Evolutionary conservation across 192 early-diverging fungal species (phyloP).

Genomic region (Coemansia sp.): DNA sequence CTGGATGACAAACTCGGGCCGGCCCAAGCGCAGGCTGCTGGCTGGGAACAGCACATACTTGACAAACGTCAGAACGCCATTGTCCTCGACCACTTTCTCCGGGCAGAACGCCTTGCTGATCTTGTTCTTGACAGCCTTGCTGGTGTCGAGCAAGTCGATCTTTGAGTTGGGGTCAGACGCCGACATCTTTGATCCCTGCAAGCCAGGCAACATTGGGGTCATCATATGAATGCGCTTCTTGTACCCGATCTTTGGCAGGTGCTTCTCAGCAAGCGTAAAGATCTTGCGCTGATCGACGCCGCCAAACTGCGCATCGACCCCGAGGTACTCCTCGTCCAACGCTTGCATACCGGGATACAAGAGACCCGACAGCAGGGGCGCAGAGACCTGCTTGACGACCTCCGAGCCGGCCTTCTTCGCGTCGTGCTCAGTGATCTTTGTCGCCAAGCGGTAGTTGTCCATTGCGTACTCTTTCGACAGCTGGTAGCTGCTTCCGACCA

Average conservation of each 20-base stretch:
- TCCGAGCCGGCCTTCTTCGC: conserved; percentile 99
- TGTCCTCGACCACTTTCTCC: conserved; percentile 89
- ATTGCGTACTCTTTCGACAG: conserved; percentile 87
- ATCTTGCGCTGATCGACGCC: conserved; percentile 99
- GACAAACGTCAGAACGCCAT: conserved; percentile 91
- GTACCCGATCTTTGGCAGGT: conserved; percentile 92
- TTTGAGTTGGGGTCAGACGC: conserved; percentile 97
- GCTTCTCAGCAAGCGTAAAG: conserved; percentile 96
- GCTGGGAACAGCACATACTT: conserved; percentile 91
- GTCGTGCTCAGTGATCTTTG: conserved; percentile 90
- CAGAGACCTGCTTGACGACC: conserved; percentile 96
- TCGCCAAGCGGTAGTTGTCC: conserved; percentile 87
- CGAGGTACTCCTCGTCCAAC: conserved; percentile 96
- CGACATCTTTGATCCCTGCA: conserved; percentile 94
- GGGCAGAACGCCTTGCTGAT: conserved; percentile 97
- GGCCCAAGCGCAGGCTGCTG: conserved; percentile 63
- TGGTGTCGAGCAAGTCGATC: conserved; percentile 92
- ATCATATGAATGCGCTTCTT: conserved; percentile 97
- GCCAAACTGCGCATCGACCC: conserved; percentile 94
- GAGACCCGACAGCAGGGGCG: conserved; percentile 88
- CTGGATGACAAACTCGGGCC: conserved; percentile 62
- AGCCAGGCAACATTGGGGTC: conserved; percentile 97
- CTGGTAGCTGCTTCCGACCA: conserved; percentile 89
- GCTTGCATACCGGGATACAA: conserved; percentile 98
- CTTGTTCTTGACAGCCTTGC: conserved; percentile 81